Percentiles rank a stretch among this genome's conserved stretches.
Conservation (phyloP, 2,329 filamentous ascomycete species). For the Cercospora sp. region DNA sequence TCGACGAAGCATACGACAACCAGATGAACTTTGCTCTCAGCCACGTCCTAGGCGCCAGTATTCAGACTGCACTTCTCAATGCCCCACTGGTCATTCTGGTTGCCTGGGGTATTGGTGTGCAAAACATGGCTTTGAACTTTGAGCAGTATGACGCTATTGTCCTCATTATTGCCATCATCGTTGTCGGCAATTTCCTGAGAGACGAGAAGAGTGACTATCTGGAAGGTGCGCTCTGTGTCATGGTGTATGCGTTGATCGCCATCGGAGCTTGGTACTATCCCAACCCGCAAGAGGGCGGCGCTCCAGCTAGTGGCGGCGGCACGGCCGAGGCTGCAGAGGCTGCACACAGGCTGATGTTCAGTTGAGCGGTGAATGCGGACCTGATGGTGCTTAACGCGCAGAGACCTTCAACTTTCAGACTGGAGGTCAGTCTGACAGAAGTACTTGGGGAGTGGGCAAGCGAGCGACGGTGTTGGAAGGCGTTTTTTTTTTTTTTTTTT, state of each 20-base stretch:
- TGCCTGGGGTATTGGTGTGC: conserved; percentile 71
- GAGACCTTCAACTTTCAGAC: neutral
- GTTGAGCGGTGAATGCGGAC: neutral
- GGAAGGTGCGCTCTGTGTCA: conserved; percentile 77
- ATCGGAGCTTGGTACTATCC: conserved; percentile 64
- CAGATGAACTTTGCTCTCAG: conserved; percentile 77
- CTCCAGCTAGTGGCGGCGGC: neutral
- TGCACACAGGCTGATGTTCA: conserved; percentile 16
- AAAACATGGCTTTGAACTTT: conserved; percentile 77
- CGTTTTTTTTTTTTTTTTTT: neutral
- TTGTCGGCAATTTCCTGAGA: conserved; percentile 70
- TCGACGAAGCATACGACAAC: conserved; percentile 82
- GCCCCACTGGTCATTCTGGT: conserved; percentile 80
- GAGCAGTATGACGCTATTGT: conserved; percentile 83
- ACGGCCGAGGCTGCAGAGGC: neutral
- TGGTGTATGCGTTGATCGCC: conserved; percentile 65
- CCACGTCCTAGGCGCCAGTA: conserved; percentile 81
- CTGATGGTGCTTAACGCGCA: neutral
- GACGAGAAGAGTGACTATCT: conserved; percentile 91
- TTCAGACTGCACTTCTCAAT: conserved; percentile 88
- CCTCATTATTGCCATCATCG: conserved; percentile 76
- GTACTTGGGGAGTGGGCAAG: neutral
- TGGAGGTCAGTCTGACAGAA: neutral
- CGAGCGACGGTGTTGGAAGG: conserved; percentile 16
- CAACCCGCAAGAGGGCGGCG: conserved; percentile 1